Percentiles rank a stretch among this genome's conserved stretches.
Conservation (phyloP, 1,284 basidiomycete species). For the Testicularia cyperi region DNA sequence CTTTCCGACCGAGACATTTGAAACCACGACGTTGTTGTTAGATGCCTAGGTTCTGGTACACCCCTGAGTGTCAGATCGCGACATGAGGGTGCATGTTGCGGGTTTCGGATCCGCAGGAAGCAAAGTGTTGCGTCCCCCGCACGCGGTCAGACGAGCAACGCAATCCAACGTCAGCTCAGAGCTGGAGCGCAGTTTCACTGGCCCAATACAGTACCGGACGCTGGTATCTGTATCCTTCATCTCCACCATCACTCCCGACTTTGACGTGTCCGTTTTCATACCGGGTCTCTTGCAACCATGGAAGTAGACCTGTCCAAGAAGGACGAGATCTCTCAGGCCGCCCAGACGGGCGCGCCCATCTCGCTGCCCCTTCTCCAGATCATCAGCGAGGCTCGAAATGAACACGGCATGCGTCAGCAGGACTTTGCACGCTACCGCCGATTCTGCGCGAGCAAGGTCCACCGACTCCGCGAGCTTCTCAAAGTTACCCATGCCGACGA, state of each 20-base stretch:
- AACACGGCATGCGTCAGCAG: conserved; percentile 85
- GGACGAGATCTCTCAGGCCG: conserved; percentile 14
- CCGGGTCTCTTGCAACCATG: too few relatives aligned
- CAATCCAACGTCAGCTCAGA: neutral
- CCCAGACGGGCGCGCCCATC: conserved; percentile 20
- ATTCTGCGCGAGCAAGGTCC: conserved; percentile 85
- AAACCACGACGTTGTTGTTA: too few relatives aligned
- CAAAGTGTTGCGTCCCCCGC: too few relatives aligned
- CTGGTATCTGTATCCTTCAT: too few relatives aligned
- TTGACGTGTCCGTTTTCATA: too few relatives aligned
- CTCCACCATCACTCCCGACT: neutral
- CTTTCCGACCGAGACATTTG: too few relatives aligned
- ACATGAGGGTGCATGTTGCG: too few relatives aligned
- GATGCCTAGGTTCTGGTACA: too few relatives aligned
- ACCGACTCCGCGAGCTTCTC: conserved; percentile 78
- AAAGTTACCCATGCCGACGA: conserved; percentile 72
- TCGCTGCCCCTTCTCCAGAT: conserved; percentile 71
- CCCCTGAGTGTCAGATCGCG: too few relatives aligned
- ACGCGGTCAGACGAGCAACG: too few relatives aligned
- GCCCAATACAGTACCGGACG: too few relatives aligned
- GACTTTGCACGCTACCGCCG: conserved; percentile 82
- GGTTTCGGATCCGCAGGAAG: too few relatives aligned
- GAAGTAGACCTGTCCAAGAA: conserved; percentile 25
- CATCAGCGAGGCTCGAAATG: conserved; percentile 82
- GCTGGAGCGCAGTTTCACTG: neutral